phyloP scores from a whole-genome alignment of 2,329 filamentous ascomycete genomes.

The Dactylellina leptospora region DNA sequence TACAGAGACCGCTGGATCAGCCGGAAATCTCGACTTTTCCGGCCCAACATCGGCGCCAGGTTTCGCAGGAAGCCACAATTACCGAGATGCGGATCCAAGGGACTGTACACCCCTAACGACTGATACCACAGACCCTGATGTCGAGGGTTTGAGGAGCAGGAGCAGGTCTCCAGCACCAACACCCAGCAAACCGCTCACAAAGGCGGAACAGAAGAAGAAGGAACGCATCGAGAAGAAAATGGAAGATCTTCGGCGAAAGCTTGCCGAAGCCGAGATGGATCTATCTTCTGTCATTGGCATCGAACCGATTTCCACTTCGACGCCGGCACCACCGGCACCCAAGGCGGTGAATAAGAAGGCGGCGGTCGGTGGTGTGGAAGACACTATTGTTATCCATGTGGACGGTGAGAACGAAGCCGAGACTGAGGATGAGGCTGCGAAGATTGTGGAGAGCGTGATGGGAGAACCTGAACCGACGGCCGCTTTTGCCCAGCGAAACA shows the following conservation, averaged over 20 bases:
- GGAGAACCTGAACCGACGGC: slow-evolving; percentile 35
- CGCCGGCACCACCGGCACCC: slow-evolving; percentile 3
- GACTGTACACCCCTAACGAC: slow-evolving; percentile 44
- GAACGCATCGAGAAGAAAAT: slow-evolving; percentile 48
- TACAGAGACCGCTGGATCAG: slow-evolving; percentile 27
- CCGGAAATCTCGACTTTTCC: neutral
- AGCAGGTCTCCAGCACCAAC: slow-evolving; percentile 35
- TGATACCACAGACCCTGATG: slow-evolving; percentile 36
- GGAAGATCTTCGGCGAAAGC: slow-evolving; percentile 37
- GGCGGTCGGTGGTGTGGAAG: neutral
- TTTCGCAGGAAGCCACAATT: slow-evolving; percentile 8
- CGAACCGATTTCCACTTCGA: slow-evolving; percentile 17
- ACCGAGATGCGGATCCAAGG: slow-evolving; percentile 17
- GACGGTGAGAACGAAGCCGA: slow-evolving; percentile 15
- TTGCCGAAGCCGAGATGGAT: slow-evolving; percentile 41
- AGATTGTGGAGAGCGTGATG: slow-evolving; percentile 48
- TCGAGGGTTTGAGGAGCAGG: slow-evolving; percentile 29
- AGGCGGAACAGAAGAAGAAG: slow-evolving; percentile 48
- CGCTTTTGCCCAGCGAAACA: slow-evolving; percentile 20
- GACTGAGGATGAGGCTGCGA: slow-evolving; percentile 31
- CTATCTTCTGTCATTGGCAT: slow-evolving; percentile 31
- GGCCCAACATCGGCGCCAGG: slow-evolving; percentile 6
- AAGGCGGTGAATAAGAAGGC: slow-evolving; percentile 15
- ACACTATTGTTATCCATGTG: slow-evolving; percentile 38
- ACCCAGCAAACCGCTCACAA: slow-evolving; percentile 40